Evolutionary conservation across 2,329 filamentous ascomycete species (phyloP).

Genomic region (Alternaria sp.): DNA sequence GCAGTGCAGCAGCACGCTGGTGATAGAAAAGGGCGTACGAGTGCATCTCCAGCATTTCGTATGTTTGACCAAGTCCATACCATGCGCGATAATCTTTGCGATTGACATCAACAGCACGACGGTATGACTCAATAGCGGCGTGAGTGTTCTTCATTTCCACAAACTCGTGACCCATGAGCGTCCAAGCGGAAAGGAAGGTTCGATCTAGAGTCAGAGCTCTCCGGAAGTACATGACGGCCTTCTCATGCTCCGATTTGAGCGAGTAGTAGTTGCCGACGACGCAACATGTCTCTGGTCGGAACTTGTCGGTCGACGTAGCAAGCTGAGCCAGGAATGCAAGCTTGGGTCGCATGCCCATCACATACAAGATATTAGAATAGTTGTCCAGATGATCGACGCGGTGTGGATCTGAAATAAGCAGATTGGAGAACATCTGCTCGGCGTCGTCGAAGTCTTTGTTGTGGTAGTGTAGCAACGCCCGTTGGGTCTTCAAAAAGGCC

Average conservation of each 20-base stretch:
- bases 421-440: conserved; percentile 70
- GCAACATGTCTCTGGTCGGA: conserved; percentile 94
- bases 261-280: conserved; percentile 98
- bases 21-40: conserved; percentile 98
- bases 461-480: conserved; percentile 88
- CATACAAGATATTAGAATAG: conserved; percentile 97
- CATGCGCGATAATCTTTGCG: conserved; percentile 95
- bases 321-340: conserved; percentile 91
- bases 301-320: conserved; percentile 91
- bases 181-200: conserved; percentile 93
- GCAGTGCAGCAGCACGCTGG: conserved; percentile 88
- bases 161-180: conserved; percentile 98
- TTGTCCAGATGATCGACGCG: conserved; percentile 91
- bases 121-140: conserved; percentile 95
- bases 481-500: conserved; percentile 88
- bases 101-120: conserved; percentile 94
- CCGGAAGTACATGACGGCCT: conserved; percentile 97
- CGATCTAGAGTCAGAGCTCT: conserved; percentile 89
- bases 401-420: conserved; percentile 72
- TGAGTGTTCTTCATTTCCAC: conserved; percentile 99
- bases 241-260: conserved; percentile 92
- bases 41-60: conserved; percentile 97
- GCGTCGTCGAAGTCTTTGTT: conserved; percentile 77
- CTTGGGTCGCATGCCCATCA: conserved; percentile 86
- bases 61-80: conserved; percentile 97